Base-by-base conservation (phyloP, 257 asterid species). In the Nicotiana benthamiana region DNA sequence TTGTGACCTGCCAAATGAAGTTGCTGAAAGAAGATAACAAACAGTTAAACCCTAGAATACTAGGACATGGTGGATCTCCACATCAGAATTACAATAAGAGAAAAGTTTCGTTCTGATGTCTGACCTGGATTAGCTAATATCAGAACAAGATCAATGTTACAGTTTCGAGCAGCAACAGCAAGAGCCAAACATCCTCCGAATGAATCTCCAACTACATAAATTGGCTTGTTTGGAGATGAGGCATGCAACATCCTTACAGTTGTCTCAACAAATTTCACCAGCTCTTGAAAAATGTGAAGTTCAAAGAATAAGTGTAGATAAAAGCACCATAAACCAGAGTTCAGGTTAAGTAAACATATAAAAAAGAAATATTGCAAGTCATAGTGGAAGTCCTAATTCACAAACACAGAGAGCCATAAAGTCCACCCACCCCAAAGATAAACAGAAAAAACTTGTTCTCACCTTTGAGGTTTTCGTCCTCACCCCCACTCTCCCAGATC, bases 121-220 rank as follows among this genome's bases (percentile, higher is more conserved):
- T 22, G 20, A 93, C 99, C 98, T 84, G 99, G 97, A 90, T 96
- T 96, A 66, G 95, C 88, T 83, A 94, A 84, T 89, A 94, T 80
- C 52, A 94, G 53, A 24, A 96, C 92, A 82, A 96, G 97, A 87
- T 96, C 99, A 56, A 94, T 85, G 13, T 86, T 60, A 28, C 98
- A 97, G 84, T 91, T 94, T 48, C 94, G 94, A 27, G 99, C 96
- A 27, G 98, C 99, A 78, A 94, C 91, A 64, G 97, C 95, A 82
- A 96, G 97, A 46, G 99, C 99, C 85, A 96, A 90, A 85, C 97
- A 87, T 80, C 99, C 98, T 67, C 99, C 99, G 80, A 96, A 86
- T 46, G 98, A 96, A 83, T 96, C 97, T 83, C 99, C 99, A 8
- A 96, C 94, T 24, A 96, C 81, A 89, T 96, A 96, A 84, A 96